A percentile compares a stretch with the other conserved stretches of the same genome.
These are phyloP conservation scores for Sisymbrium irio DNA, from an alignment of 345 rosid species.

Conservation along the genomic window DNA sequence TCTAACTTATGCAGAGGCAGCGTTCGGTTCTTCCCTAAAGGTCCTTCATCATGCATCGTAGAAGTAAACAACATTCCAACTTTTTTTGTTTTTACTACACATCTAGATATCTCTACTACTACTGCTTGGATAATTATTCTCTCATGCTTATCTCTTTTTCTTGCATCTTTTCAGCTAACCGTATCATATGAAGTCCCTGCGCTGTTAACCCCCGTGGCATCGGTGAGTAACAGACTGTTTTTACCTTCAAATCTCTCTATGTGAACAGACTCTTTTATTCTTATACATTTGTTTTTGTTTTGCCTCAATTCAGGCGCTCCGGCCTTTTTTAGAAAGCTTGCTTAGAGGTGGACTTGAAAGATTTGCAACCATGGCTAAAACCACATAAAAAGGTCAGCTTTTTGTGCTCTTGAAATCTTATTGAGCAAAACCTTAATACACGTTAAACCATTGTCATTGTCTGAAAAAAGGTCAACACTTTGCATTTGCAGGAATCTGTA, in stretches of 20 bases:
- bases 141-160: neutral
- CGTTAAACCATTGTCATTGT: neutral
- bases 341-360: constrained; percentile 65
- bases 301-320: constrained; percentile 47
- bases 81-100: neutral
- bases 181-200: constrained; percentile 93
- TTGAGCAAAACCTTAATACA: neutral
- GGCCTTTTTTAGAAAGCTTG: constrained; percentile 67
- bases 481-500: constrained; percentile 27
- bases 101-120: neutral
- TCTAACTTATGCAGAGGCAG: constrained; percentile 55
- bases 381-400: constrained; percentile 22
- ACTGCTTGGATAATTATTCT: neutral
- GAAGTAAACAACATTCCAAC: constrained; percentile 49
- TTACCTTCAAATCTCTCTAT: neutral
- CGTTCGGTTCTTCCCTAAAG: constrained; percentile 82
- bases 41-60: constrained; percentile 67
- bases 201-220: constrained; percentile 69
- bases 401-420: neutral
- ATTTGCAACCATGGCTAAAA: constrained; percentile 49
- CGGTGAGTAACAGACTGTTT: constrained; percentile 47
- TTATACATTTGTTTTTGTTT: neutral
- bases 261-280: neutral
- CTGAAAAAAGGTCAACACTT: constrained; percentile 10
- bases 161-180: constrained; percentile 57